Base-by-base conservation (phyloP, 768 basidiomycete genomes). In the Termitomyces sp. region DNA sequence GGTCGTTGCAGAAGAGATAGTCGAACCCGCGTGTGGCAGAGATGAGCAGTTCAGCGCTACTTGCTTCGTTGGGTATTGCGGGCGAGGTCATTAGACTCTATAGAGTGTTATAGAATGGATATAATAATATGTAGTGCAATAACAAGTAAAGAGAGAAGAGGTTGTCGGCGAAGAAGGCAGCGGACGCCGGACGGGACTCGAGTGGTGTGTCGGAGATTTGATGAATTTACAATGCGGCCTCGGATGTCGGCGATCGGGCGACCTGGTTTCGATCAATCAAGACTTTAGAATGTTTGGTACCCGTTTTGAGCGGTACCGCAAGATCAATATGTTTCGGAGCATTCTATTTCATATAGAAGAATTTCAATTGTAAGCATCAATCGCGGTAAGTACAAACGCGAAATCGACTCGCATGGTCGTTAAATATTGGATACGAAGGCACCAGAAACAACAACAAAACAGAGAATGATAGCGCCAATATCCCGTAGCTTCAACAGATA, bases 1-100 rank as follows among this genome's bases (percentile, higher is more conserved):
- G 77, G 59, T 91, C 82, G 66, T 92, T 90, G 40, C 82, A 75
- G 69, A 91, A 92, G 57, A 92, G 79, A 50, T 72, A 70, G 74
- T 90, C 84, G 67, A 92, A 92, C 0, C 87, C 91, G 8, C 68
- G 67, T 7, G 75, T 76, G 20, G 81, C 81, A 15, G 75, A 75
- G 42, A 68, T 59, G 20, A 84, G 71, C 13, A 66, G 69, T 6
- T 62, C 60, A 5, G 61, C 67, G 54, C 63, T 69, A 8, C 51
- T 28, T 12, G 20, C 40, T 51, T 61, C 60, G 20, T 44, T 38
- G 22, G 42, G 48, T 44, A 57, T 57, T 45, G 32, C 11, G 16
- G 38, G n/a, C 3, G 46, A 32, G 3, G 24, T 35, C 59, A 55
- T 61, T 32, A 52, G 16, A 32, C 12, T 42, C 49, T 58, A 51